These are phyloP conservation scores for Paraconiothyrium sp. DNA, from an alignment of 2,329 filamentous ascomycete species.

Conservation along the genomic window DNA sequence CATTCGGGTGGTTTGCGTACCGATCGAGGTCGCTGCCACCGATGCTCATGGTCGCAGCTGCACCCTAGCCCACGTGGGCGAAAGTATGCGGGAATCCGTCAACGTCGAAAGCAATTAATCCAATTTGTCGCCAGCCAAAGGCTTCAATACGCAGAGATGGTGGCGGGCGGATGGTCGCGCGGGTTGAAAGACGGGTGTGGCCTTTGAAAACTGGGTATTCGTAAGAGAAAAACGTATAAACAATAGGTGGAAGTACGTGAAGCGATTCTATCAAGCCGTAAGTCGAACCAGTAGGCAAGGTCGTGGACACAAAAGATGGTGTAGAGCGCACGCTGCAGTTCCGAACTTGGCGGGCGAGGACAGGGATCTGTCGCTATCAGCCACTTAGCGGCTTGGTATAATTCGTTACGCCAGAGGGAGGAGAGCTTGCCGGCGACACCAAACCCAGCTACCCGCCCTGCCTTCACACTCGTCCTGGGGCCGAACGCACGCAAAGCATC, in stretches of 20 bases:
- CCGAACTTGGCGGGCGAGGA: constrained; percentile 18
- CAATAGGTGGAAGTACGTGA: neutral
- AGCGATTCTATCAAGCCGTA: neutral
- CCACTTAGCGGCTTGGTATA: constrained; percentile 15
- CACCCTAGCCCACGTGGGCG: constrained; percentile 21
- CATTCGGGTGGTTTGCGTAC: constrained; percentile 60
- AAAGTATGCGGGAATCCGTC: neutral
- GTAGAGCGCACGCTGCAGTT: constrained; percentile 18
- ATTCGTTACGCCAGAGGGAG: neutral
- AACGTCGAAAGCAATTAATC: constrained; percentile 1
- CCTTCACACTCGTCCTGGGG: constrained; percentile 19
- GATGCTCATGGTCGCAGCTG: constrained; percentile 42
- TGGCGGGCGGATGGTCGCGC: constrained; percentile 18
- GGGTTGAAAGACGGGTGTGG: constrained; percentile 19
- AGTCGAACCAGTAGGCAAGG: neutral
- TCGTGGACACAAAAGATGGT: constrained; percentile 11
- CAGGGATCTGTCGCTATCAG: constrained; percentile 27
- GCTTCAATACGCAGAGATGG: neutral
- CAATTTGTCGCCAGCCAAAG: constrained; percentile 9
- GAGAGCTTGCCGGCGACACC: constrained; percentile 25
- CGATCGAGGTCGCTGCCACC: constrained; percentile 93
- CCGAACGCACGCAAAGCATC: constrained; percentile 33
- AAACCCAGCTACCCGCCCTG: constrained; percentile 32
- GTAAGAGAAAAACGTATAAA: neutral
- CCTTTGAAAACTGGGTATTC: neutral